Conservation (phyloP, 73 alveolate species). For the Tetrahymena elliotti region DNA sequence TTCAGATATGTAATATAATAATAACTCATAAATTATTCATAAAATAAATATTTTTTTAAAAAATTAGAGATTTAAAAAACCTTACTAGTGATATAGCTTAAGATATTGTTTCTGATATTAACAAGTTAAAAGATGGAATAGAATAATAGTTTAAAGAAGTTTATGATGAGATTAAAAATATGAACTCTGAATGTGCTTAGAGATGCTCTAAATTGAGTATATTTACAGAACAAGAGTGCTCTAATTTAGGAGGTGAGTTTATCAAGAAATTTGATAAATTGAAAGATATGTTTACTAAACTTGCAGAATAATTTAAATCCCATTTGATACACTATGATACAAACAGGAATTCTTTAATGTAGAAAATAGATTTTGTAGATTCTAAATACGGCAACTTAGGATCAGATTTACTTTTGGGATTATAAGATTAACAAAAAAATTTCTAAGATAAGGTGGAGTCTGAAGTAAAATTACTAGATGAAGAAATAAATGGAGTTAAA, state of each 20-base stretch:
- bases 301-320: slow-evolving; percentile 21
- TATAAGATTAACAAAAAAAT: background rate
- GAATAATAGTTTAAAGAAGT: background rate
- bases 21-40: too few relatives aligned
- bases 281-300: slow-evolving; percentile 9
- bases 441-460: slow-evolving; percentile 1
- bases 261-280: slow-evolving; percentile 19
- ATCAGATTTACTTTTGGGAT: background rate
- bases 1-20: background rate
- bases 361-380: background rate
- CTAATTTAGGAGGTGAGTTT: slow-evolving; percentile 1
- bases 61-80: slow-evolving; percentile 14
- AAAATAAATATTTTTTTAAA: background rate
- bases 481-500: background rate
- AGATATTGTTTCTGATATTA: slow-evolving; percentile 25
- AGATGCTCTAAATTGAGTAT: slow-evolving; percentile 11
- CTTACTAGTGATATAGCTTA: slow-evolving; percentile 29
- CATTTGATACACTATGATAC: slow-evolving; percentile 11
- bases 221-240: slow-evolving; percentile 13
- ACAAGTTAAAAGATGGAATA: slow-evolving; percentile 23
- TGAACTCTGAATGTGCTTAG: slow-evolving; percentile 12
- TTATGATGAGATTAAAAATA: background rate
- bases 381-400: slow-evolving; percentile 1
- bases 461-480: background rate
- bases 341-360: background rate